Evolutionary conservation across 345 rosid genomes (phyloP).

Genomic region (Pistacia integerrima): DNA sequence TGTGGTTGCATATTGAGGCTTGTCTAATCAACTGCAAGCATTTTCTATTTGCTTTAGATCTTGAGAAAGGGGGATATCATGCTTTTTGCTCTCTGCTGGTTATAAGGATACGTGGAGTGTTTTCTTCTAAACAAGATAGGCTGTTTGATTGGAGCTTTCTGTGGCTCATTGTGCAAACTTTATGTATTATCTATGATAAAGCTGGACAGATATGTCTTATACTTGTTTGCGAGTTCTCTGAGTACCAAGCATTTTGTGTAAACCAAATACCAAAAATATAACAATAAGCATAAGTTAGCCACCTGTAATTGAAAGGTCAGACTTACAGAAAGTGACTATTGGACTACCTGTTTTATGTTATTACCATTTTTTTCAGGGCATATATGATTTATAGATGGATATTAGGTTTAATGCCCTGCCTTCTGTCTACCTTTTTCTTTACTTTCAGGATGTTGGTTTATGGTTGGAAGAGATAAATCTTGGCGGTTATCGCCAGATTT

Average conservation of each 20-base stretch:
- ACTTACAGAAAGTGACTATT: not conserved
- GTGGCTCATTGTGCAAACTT: not conserved
- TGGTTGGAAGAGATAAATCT: constrained; percentile 96
- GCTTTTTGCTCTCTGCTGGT: too few species aligned
- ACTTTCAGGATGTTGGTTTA: constrained; percentile 81
- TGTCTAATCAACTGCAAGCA: not conserved
- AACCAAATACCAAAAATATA: not conserved
- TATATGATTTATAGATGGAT: not conserved
- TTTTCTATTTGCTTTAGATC: not conserved
- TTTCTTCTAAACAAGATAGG: too few species aligned
- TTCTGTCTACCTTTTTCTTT: not conserved
- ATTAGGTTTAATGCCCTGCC: constrained; percentile 10
- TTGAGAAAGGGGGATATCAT: not conserved
- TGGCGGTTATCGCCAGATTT: constrained; percentile 85
- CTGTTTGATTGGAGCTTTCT: too few species aligned
- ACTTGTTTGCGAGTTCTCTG: not conserved
- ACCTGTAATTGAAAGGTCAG: not conserved
- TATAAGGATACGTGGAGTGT: too few species aligned
- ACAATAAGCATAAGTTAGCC: not conserved
- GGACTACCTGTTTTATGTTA: not conserved
- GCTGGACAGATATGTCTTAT: not conserved
- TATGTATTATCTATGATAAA: not conserved
- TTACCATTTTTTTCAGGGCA: not conserved
- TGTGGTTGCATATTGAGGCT: not conserved
- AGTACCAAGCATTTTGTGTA: not conserved